These are phyloP conservation scores for Solanum peruvianum DNA, from an alignment of 257 asterid genomes.

Conservation along the genomic window DNA sequence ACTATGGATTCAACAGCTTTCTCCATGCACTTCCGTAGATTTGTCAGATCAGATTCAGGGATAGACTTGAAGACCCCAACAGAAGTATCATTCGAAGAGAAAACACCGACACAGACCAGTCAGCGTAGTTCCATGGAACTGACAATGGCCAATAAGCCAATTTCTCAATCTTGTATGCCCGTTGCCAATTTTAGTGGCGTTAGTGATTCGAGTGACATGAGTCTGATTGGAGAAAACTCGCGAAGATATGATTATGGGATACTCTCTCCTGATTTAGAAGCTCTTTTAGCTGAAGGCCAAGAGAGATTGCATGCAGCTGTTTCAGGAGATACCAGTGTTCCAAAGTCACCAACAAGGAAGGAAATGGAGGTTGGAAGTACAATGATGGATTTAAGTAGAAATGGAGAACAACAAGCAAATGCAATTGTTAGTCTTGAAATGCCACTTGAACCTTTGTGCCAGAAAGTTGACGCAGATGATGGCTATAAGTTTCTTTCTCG, in stretches of 20 bases:
- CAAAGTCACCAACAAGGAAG: constrained; percentile 20
- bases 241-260: constrained; percentile 57
- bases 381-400: constrained; percentile 5
- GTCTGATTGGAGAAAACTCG: constrained; percentile 59
- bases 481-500: constrained; percentile 2
- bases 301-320: constrained; percentile 20
- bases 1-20: constrained; percentile 98
- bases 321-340: constrained; percentile 23
- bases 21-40: constrained; percentile 90
- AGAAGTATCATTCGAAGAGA: constrained; percentile 51
- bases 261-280: constrained; percentile 60
- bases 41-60: constrained; percentile 82
- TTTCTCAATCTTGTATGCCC: constrained; percentile 18
- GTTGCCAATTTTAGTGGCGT: constrained; percentile 29
- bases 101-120: constrained; percentile 40
- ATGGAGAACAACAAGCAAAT: constrained; percentile 10
- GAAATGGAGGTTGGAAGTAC: constrained; percentile 21
- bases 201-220: constrained; percentile 72
- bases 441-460: constrained; percentile 19
- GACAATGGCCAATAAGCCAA: constrained; percentile 34
- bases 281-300: constrained; percentile 49
- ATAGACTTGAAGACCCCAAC: constrained; percentile 70
- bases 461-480: constrained; percentile 20
- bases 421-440: constrained; percentile 1
- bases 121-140: constrained; percentile 53